phyloP scores from a whole-genome alignment of 208 protist genomes.

The Wallacemonas collosoma region DNA sequence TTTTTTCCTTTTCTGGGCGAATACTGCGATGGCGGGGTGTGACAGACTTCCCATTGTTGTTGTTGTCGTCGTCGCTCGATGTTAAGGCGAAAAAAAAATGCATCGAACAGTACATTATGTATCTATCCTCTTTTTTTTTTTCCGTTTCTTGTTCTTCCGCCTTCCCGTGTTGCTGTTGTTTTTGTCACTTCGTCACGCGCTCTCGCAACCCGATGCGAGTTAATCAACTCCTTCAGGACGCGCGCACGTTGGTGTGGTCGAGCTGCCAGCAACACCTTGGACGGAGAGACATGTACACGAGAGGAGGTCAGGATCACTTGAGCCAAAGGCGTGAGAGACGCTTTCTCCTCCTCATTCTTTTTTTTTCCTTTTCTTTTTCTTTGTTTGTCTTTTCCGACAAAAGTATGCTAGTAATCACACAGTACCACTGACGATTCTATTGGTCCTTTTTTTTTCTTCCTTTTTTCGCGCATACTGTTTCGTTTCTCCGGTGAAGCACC shows the following conservation, averaged over 20 bases:
- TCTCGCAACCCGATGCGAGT: not conserved
- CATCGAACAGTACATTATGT: not conserved
- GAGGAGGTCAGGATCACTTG: no score
- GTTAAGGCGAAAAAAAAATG: not conserved
- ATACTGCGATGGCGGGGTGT: no score
- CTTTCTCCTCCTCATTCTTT: not conserved
- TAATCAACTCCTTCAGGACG: not conserved
- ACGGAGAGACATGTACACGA: not conserved
- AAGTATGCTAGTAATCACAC: not conserved
- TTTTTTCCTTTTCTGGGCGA: no score
- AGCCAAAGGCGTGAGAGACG: no score
- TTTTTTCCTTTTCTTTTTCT: constrained; percentile 1
- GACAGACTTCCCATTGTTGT: not conserved
- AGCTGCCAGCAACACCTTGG: not conserved
- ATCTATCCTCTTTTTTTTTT: constrained; percentile 2
- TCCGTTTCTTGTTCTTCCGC: not conserved
- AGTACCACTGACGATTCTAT: not conserved
- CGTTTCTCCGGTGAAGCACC: no score
- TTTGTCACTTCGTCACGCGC: constrained; percentile 9
- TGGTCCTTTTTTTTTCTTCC: no score
- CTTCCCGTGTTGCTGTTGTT: constrained; percentile 5
- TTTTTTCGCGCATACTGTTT: no score
- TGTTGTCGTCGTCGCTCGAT: not conserved
- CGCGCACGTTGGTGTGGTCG: not conserved
- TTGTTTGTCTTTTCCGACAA: constrained; percentile 11